A percentile compares a stretch with the other conserved stretches of the same genome.
Evolutionary conservation across 2,329 filamentous ascomycete species (phyloP).

Genomic region (Alternaria sp.): DNA sequence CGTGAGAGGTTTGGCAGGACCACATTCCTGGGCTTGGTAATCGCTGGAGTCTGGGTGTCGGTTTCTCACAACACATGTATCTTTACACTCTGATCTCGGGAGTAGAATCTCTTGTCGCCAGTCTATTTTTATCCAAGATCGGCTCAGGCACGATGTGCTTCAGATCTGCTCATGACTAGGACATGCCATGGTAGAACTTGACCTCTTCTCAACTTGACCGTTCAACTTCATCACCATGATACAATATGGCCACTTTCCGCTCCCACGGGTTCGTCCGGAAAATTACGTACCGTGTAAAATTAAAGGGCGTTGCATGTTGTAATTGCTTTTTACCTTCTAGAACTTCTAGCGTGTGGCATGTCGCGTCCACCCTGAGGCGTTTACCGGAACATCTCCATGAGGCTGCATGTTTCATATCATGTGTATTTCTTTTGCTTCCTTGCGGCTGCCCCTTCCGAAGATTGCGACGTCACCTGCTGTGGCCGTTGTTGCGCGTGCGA

Average conservation of each 20-base stretch:
- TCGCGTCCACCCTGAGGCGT: not conserved
- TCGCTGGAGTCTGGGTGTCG: slow-evolving; percentile 28
- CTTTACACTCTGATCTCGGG: slow-evolving; percentile 17
- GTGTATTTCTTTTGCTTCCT: slow-evolving; percentile 7
- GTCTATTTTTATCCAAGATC: slow-evolving; percentile 19
- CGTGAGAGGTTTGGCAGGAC: slow-evolving; percentile 41
- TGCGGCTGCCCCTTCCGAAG: slow-evolving; percentile 1
- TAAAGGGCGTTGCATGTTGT: slow-evolving; percentile 14
- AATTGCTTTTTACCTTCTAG: slow-evolving; percentile 20
- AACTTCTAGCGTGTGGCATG: slow-evolving; percentile 12
- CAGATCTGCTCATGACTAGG: slow-evolving; percentile 16
- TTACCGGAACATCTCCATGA: slow-evolving; percentile 10
- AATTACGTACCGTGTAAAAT: slow-evolving; percentile 14
- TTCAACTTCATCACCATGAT: slow-evolving; percentile 3
- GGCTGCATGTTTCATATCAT: slow-evolving; percentile 16
- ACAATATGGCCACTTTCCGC: not conserved
- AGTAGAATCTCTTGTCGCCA: slow-evolving; percentile 15
- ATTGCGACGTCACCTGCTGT: slow-evolving; percentile 14
- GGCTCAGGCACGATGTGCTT: slow-evolving; percentile 31
- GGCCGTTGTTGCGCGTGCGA: slow-evolving; percentile 1
- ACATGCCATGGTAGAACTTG: slow-evolving; percentile 8
- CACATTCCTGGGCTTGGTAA: slow-evolving; percentile 30
- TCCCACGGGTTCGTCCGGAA: slow-evolving; percentile 3
- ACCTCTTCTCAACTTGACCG: not conserved
- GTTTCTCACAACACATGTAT: slow-evolving; percentile 22